phyloP scores from a whole-genome alignment of 495 filamentous ascomycete species.

The Annulohypoxylon maeteangense region DNA sequence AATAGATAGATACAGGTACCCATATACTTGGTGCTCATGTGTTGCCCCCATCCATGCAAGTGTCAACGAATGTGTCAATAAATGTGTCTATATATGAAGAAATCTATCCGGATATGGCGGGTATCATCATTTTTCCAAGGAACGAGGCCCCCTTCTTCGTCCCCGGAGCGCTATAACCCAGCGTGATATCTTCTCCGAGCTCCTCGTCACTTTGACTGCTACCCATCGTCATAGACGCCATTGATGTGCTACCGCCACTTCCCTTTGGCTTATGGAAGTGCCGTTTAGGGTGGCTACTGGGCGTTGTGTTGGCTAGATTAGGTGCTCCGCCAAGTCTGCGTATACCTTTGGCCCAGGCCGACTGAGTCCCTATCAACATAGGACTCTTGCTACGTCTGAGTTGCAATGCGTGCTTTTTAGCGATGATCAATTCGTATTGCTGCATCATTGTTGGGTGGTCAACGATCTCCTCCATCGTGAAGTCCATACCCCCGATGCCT shows the following conservation, averaged over 20 bases:
- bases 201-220: constrained; percentile 47
- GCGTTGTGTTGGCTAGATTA: constrained; percentile 15
- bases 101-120: background rate
- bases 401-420: constrained; percentile 49
- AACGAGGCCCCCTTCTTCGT: constrained; percentile 25
- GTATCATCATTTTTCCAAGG: constrained; percentile 26
- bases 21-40: too few relatives aligned
- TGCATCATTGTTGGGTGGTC: constrained; percentile 59
- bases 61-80: background rate
- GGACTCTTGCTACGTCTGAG: constrained; percentile 30
- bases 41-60: background rate
- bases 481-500: constrained; percentile 30
- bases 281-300: constrained; percentile 4
- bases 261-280: constrained; percentile 28
- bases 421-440: constrained; percentile 59
- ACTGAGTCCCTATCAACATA: constrained; percentile 20
- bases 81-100: too few relatives aligned
- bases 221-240: constrained; percentile 51
- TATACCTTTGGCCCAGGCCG: constrained; percentile 33
- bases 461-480: constrained; percentile 60
- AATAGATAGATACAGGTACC: too few relatives aligned
- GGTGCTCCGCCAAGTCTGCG: constrained; percentile 35
- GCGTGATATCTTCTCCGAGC: constrained; percentile 29
- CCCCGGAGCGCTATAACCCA: background rate
- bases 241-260: constrained; percentile 40